A percentile compares a stretch with the other conserved stretches of the same genome.
These are phyloP conservation scores for Colletotrichum sp. DNA, from an alignment of 2,329 filamentous ascomycete genomes.

Conservation along the genomic window DNA sequence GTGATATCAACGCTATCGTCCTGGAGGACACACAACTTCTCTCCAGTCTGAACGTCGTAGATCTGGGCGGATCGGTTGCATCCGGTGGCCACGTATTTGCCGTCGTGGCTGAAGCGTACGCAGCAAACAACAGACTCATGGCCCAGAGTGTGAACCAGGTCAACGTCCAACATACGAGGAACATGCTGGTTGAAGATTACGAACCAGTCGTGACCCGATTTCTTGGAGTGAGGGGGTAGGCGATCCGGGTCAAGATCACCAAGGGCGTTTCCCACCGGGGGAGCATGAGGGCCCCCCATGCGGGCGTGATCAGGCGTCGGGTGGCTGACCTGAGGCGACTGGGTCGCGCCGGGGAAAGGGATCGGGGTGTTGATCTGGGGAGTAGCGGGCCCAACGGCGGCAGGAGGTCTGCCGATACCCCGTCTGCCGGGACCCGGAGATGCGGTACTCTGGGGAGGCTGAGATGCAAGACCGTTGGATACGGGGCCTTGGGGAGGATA, in stretches of 20 bases:
- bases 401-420: conserved; percentile 69
- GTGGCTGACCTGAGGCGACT: conserved; percentile 87
- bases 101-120: conserved; percentile 94
- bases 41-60: conserved; percentile 87
- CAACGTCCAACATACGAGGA: conserved; percentile 88
- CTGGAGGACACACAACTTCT: conserved; percentile 88
- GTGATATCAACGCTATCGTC: conserved; percentile 87
- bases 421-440: conserved; percentile 86
- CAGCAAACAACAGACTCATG: conserved; percentile 99
- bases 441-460: conserved; percentile 82
- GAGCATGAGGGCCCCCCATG: conserved; percentile 47
- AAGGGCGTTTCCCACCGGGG: conserved; percentile 66
- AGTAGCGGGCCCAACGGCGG: conserved; percentile 75
- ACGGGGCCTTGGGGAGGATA: conserved; percentile 63
- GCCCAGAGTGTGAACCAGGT: conserved; percentile 88
- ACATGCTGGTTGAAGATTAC: conserved; percentile 95
- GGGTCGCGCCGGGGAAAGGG: conserved; percentile 81
- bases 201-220: conserved; percentile 91
- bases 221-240: conserved; percentile 85
- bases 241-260: conserved; percentile 88
- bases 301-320: conserved; percentile 74
- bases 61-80: conserved; percentile 99
- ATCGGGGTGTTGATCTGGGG: conserved; percentile 90
- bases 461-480: conserved; percentile 77
- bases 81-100: conserved; percentile 93